Percentiles rank a stretch among this genome's conserved stretches.
These are phyloP conservation scores for Podospora australis DNA, from an alignment of 495 filamentous ascomycete genomes.

Conservation along the genomic window DNA sequence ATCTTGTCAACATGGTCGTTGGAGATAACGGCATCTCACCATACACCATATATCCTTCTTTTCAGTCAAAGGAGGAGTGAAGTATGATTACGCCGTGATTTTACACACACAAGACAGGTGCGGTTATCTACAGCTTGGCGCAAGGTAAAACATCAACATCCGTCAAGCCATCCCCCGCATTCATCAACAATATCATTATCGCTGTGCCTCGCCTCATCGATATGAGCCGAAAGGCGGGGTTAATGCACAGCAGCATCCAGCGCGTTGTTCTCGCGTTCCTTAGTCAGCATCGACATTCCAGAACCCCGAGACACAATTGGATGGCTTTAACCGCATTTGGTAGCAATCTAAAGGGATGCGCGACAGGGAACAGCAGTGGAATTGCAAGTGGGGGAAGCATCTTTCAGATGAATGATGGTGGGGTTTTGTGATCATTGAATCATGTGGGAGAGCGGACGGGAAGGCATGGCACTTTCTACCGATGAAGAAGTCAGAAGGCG, in stretches of 20 bases:
- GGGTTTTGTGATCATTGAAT: background rate
- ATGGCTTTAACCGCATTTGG: background rate
- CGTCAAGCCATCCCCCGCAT: too few relatives aligned
- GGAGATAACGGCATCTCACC: background rate
- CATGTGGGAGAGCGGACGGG: background rate
- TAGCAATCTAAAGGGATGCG: background rate
- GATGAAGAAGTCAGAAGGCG: too few relatives aligned
- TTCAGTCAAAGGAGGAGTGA: too few relatives aligned
- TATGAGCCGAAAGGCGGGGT: background rate
- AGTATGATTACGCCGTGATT: too few relatives aligned
- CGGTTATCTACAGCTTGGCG: too few relatives aligned
- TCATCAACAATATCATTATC: too few relatives aligned
- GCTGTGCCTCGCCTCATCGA: conserved; percentile 1
- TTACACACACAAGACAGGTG: too few relatives aligned
- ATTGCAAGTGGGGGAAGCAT: background rate
- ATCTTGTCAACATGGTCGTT: background rate
- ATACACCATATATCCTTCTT: too few relatives aligned
- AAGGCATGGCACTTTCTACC: too few relatives aligned
- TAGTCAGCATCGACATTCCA: conserved; percentile 15
- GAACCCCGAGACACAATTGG: background rate
- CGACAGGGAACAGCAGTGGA: background rate
- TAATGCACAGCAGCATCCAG: background rate
- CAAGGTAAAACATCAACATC: too few relatives aligned
- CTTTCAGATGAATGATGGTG: background rate
- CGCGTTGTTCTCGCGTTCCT: conserved; percentile 25